Percentiles rank a stretch among this genome's conserved stretches.
These are phyloP conservation scores for Amesomyces nigricolor DNA, from an alignment of 2,329 filamentous ascomycete genomes.

Conservation along the genomic window DNA sequence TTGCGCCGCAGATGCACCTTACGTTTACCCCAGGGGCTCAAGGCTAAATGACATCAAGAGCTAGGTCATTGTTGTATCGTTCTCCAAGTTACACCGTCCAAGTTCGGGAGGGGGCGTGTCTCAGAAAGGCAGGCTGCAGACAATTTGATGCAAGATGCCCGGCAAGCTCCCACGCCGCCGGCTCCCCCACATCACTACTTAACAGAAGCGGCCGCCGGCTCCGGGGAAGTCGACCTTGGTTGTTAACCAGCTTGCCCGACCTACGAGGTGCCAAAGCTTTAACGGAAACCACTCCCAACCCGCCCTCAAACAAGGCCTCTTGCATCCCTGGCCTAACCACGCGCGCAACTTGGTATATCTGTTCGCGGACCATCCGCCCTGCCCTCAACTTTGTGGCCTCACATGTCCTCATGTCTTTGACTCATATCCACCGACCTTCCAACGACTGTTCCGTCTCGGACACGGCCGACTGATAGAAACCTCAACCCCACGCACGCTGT, in stretches of 20 bases:
- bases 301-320: constrained; percentile 22
- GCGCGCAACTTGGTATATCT: constrained; percentile 18
- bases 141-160: no score
- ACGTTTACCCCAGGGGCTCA: constrained; percentile 3
- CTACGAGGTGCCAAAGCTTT: constrained; percentile 3
- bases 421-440: constrained; percentile 20
- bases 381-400: constrained; percentile 3
- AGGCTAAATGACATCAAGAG: not conserved
- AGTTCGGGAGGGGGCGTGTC: not conserved
- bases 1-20: constrained; percentile 1
- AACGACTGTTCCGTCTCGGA: constrained; percentile 30
- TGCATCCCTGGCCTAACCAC: constrained; percentile 1
- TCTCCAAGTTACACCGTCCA: not conserved
- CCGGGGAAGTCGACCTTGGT: constrained; percentile 13
- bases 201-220: constrained; percentile 14
- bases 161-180: not conserved
- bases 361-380: constrained; percentile 1
- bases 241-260: constrained; percentile 11
- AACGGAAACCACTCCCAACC: constrained; percentile 18
- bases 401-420: constrained; percentile 33
- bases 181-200: constrained; percentile 11
- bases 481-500: constrained; percentile 8
- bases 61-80: not conserved
- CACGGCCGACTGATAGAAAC: constrained; percentile 32
- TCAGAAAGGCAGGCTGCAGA: constrained; percentile 3